Evolutionary conservation across 805 yeast species (phyloP), one percentile per base, ranked within the genome.

Genomic region (Metschnikowia reukaufii): DNA sequence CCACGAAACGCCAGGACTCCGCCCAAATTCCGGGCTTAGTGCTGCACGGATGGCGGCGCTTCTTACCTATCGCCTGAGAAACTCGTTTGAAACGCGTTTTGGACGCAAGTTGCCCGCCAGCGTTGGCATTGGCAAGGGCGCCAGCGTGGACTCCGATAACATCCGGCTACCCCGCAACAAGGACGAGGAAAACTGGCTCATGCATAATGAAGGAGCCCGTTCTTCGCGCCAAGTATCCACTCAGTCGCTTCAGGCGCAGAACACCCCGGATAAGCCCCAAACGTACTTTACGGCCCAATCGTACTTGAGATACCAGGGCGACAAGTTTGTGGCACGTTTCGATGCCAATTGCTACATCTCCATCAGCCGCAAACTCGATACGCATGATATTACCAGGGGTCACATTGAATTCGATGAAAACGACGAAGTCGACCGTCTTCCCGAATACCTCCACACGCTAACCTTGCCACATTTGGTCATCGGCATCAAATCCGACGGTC

Each of bases 21-120:
- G 90, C 4, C 99, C 99, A 3, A 73, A 72, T 19, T 77, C 83
- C 8, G 99, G 99, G 0, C 70, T 94, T 18, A 86, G 96, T 20
- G 99, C 99, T 6, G 99, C 99, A 0, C 81, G 99, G 66, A 94
- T 94, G 99, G 80, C 96, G 9, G 99, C 99, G 0, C 73, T 94
- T 55, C 73, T 94, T 45, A 94, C 98, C 0, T 94, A 94, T 63
- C 77, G 99, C 56, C 87, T 96, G 5, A 76, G 98, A 59, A 88
- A 91, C 65, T 85, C 96, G 21, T 94, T 92, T 65, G 98, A 94
- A 63, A 71, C 84, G 42, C 79, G 95, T 59, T 94, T 94, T 64
- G 96, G 98, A n/a, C 79, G 99, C 61, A 84, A 82, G 44, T 45
- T 66, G 25, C 74, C 75, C 18, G 40, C 46, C 18, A 40, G 38